A percentile compares a stretch with the other conserved stretches of the same genome.
Evolutionary conservation across 2,329 filamentous ascomycete genomes (phyloP).

Genomic region (Trichoderma sp.): DNA sequence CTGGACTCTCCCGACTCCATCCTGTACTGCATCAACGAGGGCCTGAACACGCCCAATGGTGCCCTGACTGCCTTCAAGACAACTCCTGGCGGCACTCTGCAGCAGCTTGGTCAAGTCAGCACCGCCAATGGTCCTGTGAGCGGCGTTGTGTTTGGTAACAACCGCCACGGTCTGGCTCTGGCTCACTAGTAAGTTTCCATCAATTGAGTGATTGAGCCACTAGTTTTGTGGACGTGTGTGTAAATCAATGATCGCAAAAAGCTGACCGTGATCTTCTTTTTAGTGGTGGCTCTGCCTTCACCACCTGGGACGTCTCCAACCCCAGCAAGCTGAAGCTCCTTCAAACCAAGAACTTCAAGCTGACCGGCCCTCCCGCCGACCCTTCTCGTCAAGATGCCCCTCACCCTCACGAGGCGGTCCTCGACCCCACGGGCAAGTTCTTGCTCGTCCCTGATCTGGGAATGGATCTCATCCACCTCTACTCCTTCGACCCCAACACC

Average conservation of each 20-base stretch:
- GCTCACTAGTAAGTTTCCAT: slow-evolving; percentile 44
- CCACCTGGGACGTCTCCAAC: slow-evolving; percentile 44
- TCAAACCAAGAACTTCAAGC: slow-evolving; percentile 39
- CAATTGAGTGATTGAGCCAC: background rate
- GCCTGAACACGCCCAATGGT: slow-evolving; percentile 45
- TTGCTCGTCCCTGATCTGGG: slow-evolving; percentile 65
- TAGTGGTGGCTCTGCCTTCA: slow-evolving; percentile 39
- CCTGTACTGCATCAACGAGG: slow-evolving; percentile 62
- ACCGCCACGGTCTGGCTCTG: slow-evolving; percentile 40
- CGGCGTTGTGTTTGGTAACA: slow-evolving; percentile 42
- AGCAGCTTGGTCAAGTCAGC: slow-evolving; percentile 34
- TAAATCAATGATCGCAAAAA: background rate
- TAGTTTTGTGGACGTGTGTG: background rate
- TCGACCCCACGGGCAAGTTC: slow-evolving; percentile 64
- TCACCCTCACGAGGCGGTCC: slow-evolving; percentile 62
- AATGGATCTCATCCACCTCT: slow-evolving; percentile 59
- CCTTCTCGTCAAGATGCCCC: slow-evolving; percentile 52
- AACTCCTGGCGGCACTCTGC: slow-evolving; percentile 38
- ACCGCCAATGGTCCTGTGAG: slow-evolving; percentile 45
- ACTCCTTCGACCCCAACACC: slow-evolving; percentile 45
- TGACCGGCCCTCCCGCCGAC: slow-evolving; percentile 38
- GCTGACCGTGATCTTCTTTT: background rate
- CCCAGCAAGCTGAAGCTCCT: slow-evolving; percentile 34
- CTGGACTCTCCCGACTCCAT: slow-evolving; percentile 47
- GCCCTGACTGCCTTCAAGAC: slow-evolving; percentile 44